Base-by-base conservation (phyloP, 2,329 filamentous ascomycete genomes). In the Sporothrix humicola region DNA sequence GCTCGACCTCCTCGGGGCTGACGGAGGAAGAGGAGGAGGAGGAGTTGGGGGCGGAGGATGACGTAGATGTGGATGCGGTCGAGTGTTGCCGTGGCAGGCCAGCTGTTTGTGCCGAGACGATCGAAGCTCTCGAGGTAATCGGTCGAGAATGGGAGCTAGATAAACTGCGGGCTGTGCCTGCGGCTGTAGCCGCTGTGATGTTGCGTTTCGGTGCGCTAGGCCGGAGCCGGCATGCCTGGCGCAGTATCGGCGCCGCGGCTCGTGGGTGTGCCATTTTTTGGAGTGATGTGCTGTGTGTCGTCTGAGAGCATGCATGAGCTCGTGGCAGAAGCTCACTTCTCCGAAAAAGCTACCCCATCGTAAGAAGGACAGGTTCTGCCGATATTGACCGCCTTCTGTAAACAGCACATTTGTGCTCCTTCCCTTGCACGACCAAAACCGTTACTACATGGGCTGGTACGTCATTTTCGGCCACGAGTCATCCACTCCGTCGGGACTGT, bases 1-100 rank as follows among this genome's bases (percentile, higher is more conserved):
- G 96, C 20, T 92, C 93, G 76, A 99, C 90, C 85, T 99, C 95
- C 77, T 91, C 89, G 71, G 93, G 88, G 79, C 97, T 97, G 82
- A 99, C 93, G 72, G 93, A 94, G 66, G 92, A 90, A 78, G 81
- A 77, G 63, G 81, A 56, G 1, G 75, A 42, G 20, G 73, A 44
- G 5, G 73, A 42, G 3, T 71, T 37, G 17, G 74, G 59, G 12
- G 74, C 31, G 1, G 73, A 20, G 2, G 72, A 65, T 0, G 69
- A 44, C 69, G 77, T 72, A 72, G 79, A 70, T 68, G 80, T 75
- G 54, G 75, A 69, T 73, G 69, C 59, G 61, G 74, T 70, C 56
- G 68, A 70, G n/a, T 73, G 73, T 15, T 61, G 59, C 56, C 71
- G 31, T 15, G 13, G 26, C 0, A 20, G 13, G 48, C 63, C 37